Conservation (phyloP, 495 filamentous ascomycete species). For the Physcia stellaris region DNA sequence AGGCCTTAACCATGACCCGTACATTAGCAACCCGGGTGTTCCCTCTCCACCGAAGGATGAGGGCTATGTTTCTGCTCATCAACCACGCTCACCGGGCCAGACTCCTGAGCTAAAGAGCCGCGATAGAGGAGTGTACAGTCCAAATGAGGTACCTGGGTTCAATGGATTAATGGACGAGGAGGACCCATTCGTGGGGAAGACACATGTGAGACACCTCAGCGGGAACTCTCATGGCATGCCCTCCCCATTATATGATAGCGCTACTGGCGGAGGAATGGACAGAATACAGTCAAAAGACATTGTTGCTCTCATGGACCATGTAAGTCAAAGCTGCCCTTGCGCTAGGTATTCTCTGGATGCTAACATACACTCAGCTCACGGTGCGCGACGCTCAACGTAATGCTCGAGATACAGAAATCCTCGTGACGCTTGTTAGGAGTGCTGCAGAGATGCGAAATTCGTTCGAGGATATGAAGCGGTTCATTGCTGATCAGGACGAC, state of each 20-base stretch:
- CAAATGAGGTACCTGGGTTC: constrained; percentile 39
- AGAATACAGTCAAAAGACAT: constrained; percentile 95
- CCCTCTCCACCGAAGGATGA: constrained; percentile 54
- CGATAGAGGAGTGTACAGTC: constrained; percentile 42
- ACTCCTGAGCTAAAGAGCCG: constrained; percentile 50
- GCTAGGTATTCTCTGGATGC: constrained; percentile 1
- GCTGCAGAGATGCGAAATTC: constrained; percentile 96
- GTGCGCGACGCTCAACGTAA: constrained; percentile 95
- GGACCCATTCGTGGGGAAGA: constrained; percentile 38
- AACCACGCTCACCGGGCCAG: constrained; percentile 43
- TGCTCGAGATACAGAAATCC: constrained; percentile 89
- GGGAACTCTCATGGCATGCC: constrained; percentile 65
- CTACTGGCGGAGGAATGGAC: constrained; percentile 80
- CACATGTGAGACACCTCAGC: constrained; percentile 60
- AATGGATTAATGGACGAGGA: constrained; percentile 43
- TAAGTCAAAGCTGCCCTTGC: constrained; percentile 27
- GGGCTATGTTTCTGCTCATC: constrained; percentile 80
- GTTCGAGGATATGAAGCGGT: constrained; percentile 91
- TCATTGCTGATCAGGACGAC: constrained; percentile 75
- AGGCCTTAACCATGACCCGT: constrained; percentile 18
- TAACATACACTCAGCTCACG: constrained; percentile 55
- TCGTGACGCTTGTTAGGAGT: constrained; percentile 84
- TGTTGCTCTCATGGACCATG: constrained; percentile 93
- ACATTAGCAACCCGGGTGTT: constrained; percentile 22
- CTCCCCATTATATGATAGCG: constrained; percentile 80